phyloP scores from a whole-genome alignment of 768 basidiomycete genomes.

The Lyophyllum semitale region DNA sequence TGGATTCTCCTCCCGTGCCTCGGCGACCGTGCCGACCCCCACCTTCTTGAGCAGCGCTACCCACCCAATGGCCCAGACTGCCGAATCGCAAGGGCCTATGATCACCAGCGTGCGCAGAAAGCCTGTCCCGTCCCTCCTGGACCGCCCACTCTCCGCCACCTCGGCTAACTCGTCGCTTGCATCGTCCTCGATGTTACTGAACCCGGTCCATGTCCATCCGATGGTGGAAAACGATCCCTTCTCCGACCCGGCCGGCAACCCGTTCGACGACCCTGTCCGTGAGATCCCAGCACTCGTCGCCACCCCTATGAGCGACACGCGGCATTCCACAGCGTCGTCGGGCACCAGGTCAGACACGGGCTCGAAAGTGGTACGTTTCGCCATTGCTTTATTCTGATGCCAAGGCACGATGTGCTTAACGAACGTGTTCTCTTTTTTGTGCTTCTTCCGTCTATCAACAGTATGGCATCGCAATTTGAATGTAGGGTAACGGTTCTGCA shows the following conservation, averaged over 20 bases:
- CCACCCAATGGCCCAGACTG: constrained; percentile 6
- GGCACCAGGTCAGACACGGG: neutral
- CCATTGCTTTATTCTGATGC: neutral
- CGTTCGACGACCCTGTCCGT: constrained; percentile 18
- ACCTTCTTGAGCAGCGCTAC: neutral
- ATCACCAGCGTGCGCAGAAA: constrained; percentile 14
- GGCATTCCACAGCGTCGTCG: neutral
- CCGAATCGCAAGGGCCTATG: neutral
- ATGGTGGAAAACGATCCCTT: constrained; percentile 13
- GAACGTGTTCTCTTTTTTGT: neutral
- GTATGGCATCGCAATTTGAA: constrained; percentile 1
- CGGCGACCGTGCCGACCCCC: neutral
- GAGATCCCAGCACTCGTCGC: constrained; percentile 8
- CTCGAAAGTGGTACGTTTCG: neutral
- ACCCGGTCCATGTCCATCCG: constrained; percentile 4
- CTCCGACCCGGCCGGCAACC: constrained; percentile 17
- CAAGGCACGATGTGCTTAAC: neutral
- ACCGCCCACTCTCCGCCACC: neutral
- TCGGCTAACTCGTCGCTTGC: neutral
- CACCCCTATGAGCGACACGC: neutral
- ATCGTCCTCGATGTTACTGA: neutral
- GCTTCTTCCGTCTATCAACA: neutral
- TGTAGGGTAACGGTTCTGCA: neutral
- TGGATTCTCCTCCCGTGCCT: neutral
- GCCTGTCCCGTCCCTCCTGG: constrained; percentile 15